phyloP scores from a whole-genome alignment of 805 yeast genomes.

The Nakazawaea molendinolei region DNA sequence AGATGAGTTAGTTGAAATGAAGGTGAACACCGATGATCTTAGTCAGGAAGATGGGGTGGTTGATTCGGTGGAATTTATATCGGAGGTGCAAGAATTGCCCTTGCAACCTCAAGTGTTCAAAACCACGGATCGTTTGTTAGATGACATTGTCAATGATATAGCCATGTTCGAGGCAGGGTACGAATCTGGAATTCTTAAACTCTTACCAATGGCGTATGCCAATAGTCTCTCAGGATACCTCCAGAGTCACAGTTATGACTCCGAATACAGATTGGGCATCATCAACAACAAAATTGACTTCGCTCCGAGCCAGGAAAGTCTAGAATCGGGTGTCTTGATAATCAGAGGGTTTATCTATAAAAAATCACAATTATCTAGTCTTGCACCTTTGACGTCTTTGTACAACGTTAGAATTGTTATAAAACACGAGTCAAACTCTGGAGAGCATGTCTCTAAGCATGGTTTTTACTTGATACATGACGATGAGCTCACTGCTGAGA shows the following conservation, averaged over 20 bases:
- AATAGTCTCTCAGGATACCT: constrained; percentile 17
- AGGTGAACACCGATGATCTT: constrained; percentile 1
- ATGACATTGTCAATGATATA: constrained; percentile 48
- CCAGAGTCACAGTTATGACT: constrained; percentile 13
- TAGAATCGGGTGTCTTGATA: background rate
- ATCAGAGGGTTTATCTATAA: constrained; percentile 9
- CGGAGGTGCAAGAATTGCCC: constrained; percentile 1
- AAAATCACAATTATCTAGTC: constrained; percentile 2
- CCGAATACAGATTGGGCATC: constrained; percentile 22
- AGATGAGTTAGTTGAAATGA: constrained; percentile 4
- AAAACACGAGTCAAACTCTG: constrained; percentile 1
- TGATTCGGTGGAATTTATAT: background rate
- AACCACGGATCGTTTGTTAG: constrained; percentile 61
- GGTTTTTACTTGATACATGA: constrained; percentile 12
- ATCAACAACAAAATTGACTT: constrained; percentile 29
- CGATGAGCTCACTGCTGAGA: constrained; percentile 9
- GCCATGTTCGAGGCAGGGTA: constrained; percentile 20
- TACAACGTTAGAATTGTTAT: constrained; percentile 11
- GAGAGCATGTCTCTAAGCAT: constrained; percentile 7
- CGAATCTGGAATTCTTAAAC: constrained; percentile 21
- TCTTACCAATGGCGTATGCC: constrained; percentile 30
- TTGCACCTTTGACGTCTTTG: constrained; percentile 6
- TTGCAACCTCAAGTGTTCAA: constrained; percentile 32
- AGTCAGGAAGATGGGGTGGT: background rate
- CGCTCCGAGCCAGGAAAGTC: constrained; percentile 26